Evolutionary conservation across 208 protist species (phyloP).

Genomic region (Blastocrithidia nonstop): DNA sequence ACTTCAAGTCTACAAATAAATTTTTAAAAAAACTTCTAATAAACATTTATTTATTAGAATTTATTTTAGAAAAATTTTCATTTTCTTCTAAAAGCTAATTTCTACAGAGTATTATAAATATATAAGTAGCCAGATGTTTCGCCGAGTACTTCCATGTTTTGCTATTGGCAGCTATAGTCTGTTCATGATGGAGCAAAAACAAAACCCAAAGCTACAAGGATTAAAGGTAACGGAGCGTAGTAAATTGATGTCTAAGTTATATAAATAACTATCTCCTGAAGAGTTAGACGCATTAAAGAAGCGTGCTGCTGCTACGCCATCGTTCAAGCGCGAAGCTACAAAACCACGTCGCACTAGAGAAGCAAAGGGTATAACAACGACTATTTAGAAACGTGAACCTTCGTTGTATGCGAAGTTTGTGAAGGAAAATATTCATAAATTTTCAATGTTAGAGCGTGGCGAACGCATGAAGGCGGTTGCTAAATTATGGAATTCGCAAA

Average conservation of each 20-base stretch:
- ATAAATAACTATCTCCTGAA: constrained; percentile 35
- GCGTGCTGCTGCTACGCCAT: constrained; percentile 32
- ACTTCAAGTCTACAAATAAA: too few relatives aligned
- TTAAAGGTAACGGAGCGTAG: constrained; percentile 54
- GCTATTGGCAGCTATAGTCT: constrained; percentile 60
- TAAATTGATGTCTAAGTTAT: constrained; percentile 61
- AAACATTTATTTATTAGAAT: too few relatives aligned
- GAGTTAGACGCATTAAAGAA: constrained; percentile 43
- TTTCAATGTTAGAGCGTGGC: constrained; percentile 43
- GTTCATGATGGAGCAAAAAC: constrained; percentile 82
- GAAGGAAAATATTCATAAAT: constrained; percentile 62
- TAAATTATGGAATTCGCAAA: constrained; percentile 75
- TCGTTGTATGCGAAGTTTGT: constrained; percentile 60
- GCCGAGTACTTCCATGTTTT: constrained; percentile 35
- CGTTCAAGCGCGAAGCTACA: constrained; percentile 9
- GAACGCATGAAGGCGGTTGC: constrained; percentile 73
- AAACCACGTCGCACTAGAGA: constrained; percentile 6
- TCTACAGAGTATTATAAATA: background rate
- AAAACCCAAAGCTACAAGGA: constrained; percentile 61
- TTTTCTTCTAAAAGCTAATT: background rate
- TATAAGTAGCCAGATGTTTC: constrained; percentile 65
- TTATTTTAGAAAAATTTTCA: too few relatives aligned
- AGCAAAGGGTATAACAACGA: background rate
- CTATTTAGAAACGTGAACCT: constrained; percentile 16
- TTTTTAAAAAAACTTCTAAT: too few relatives aligned